Evolutionary conservation across 306 rosid species (phyloP).

Genomic region (Canavalia ensiformis): DNA sequence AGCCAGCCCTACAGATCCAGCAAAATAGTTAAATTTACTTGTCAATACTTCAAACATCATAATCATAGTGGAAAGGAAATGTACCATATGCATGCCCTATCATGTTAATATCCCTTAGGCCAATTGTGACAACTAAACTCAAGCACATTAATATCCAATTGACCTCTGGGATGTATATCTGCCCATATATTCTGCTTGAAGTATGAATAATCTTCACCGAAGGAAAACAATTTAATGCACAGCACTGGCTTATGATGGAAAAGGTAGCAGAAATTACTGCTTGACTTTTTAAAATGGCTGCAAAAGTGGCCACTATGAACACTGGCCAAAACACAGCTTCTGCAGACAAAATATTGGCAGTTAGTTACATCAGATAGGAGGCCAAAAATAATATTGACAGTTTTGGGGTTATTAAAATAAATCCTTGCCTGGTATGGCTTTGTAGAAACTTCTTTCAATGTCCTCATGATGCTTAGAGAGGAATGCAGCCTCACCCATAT

Average conservation of each 20-base stretch:
- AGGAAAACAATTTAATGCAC: conserved; percentile 78
- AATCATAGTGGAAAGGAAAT: not conserved
- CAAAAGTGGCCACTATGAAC: conserved; percentile 74
- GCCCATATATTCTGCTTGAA: conserved; percentile 73
- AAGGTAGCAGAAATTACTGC: conserved; percentile 82
- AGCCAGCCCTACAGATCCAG: conserved; percentile 64
- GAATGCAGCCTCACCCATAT: conserved; percentile 89
- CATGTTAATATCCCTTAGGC: conserved; percentile 71
- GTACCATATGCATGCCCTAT: conserved; percentile 84
- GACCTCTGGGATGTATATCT: conserved; percentile 80
- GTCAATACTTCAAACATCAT: not conserved
- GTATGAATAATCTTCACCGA: conserved; percentile 71
- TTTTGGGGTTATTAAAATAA: conserved; percentile 15
- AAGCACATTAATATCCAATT: conserved; percentile 86
- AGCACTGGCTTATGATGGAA: conserved; percentile 75
- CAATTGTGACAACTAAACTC: conserved; percentile 70
- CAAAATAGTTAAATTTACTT: conserved; percentile 41
- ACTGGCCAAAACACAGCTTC: conserved; percentile 85
- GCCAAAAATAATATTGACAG: not conserved
- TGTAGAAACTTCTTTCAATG: conserved; percentile 77
- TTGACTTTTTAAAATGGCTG: conserved; percentile 75
- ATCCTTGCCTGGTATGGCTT: conserved; percentile 76
- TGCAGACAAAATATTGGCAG: conserved; percentile 45
- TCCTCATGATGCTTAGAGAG: conserved; percentile 78
- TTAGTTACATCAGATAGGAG: not conserved